Base-by-base conservation (phyloP, 2,329 filamentous ascomycete species). In the Fusarium sp. region DNA sequence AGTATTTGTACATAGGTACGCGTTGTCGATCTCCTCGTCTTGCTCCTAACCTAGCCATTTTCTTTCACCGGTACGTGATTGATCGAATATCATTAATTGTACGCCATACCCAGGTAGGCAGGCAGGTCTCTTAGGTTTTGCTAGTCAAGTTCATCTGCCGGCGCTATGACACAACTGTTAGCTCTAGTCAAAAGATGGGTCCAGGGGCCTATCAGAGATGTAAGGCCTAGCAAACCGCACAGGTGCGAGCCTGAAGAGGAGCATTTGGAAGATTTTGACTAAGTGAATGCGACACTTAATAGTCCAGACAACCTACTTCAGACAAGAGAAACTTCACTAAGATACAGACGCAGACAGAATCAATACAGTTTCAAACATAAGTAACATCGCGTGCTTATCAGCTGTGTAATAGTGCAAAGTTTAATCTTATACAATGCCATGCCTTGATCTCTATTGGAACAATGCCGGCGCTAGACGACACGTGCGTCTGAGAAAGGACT, bases 321-420 rank as follows among this genome's bases (percentile, higher is more conserved):
- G 33, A 35, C 3, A 35, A 35, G 33, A 35, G 33, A 35, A 42
- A 11, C 5, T 4, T 1, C 15, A 7, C 4, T 8, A 11, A 18
- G 7, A 23, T 11, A 23, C 5, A 16, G 10, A 18, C 16, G 0
- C 2, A 42, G 39, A 3, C 5, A 21, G n/a, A 14, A 15, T n/a
- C 21, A 6, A n/a, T n/a, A 4, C 16, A 25, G 41, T 44, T 18
- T 11, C 16, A 9, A 4, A 44, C 1, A 12, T 25, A 8, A 5
- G 16, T 25, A 19, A 19, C 18, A 18, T 25, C 7, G 10, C 23
- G 16, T 19, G 7, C 2, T 11, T 25, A 7, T 15, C 12, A 21
- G 11, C 8, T 21, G 7, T 27, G 6, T 10, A 4, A 10, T 46
- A 46, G 44, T 19, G 44, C 4, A 29, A 46, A 46, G 44, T 29